phyloP scores from a whole-genome alignment of 2,329 filamentous ascomycete genomes.

The Diaporthe capsici region DNA sequence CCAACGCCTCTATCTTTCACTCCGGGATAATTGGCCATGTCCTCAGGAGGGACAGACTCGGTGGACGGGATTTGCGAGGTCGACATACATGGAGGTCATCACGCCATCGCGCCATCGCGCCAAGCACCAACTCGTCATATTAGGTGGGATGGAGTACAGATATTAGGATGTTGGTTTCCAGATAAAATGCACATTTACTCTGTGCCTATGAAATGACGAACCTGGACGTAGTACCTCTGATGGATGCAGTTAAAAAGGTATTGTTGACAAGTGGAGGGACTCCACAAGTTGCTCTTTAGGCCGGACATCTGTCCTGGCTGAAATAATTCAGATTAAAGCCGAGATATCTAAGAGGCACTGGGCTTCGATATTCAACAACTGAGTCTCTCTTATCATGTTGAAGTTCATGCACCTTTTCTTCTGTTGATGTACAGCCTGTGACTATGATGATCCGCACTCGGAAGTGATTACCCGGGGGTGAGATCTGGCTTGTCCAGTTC shows the following conservation, averaged over 20 bases:
- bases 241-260: not conserved
- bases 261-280: not conserved
- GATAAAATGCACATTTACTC: not conserved
- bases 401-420: not conserved
- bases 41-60: not conserved
- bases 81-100: constrained; percentile 6
- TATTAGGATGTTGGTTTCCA: not conserved
- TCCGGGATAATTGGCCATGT: too few relatives aligned
- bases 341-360: not conserved
- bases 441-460: not conserved
- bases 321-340: not conserved
- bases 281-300: not conserved
- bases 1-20: not conserved
- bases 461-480: not conserved
- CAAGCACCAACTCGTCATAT: constrained; percentile 6
- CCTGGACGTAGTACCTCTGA: not conserved
- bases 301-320: too few relatives aligned
- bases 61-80: not conserved
- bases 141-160: not conserved
- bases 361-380: not conserved
- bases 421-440: not conserved
- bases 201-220: not conserved
- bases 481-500: not conserved
- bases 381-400: not conserved
- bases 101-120: constrained; percentile 14